Percentiles rank a stretch among this genome's conserved stretches.
Evolutionary conservation across 2,329 filamentous ascomycete species (phyloP).

Genomic region (Ilyonectria sp.): DNA sequence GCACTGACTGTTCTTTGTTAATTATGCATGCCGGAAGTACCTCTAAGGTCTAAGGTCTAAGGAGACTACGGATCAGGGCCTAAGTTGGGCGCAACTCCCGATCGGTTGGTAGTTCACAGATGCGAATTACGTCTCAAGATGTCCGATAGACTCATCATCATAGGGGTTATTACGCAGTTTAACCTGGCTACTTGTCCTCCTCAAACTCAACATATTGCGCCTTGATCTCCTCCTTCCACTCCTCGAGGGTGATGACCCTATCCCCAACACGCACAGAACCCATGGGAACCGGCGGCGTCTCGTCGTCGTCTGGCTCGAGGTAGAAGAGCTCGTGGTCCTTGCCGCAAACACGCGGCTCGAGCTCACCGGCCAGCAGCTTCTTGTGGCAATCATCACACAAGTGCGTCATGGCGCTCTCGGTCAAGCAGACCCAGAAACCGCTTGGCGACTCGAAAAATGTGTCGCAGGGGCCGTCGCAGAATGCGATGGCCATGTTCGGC

Average conservation of each 20-base stretch:
- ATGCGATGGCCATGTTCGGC: neutral
- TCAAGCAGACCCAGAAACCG: conserved; percentile 23
- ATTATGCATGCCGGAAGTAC: no score
- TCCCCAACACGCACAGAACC: conserved; percentile 23
- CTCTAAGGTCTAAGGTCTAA: no score
- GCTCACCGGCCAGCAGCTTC: neutral
- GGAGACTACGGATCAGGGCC: no score
- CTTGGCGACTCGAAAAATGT: neutral
- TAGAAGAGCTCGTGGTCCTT: conserved; percentile 9
- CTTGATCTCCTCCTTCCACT: conserved; percentile 30
- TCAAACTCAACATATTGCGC: conserved; percentile 17
- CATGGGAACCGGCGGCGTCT: conserved; percentile 14
- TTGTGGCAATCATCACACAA: conserved; percentile 10
- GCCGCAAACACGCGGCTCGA: neutral
- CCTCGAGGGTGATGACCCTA: conserved; percentile 23
- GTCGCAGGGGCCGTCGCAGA: conserved; percentile 17
- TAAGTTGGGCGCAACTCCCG: no score
- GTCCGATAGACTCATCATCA: neutral
- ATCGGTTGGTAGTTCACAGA: no score
- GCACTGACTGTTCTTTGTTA: no score
- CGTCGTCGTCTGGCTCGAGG: conserved; percentile 16
- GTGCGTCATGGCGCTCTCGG: neutral
- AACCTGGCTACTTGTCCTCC: neutral
- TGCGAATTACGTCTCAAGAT: neutral
- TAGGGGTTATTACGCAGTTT: neutral